These are phyloP conservation scores for Craterostigma plantagineum DNA, from an alignment of 257 asterid genomes.

Conservation along the genomic window DNA sequence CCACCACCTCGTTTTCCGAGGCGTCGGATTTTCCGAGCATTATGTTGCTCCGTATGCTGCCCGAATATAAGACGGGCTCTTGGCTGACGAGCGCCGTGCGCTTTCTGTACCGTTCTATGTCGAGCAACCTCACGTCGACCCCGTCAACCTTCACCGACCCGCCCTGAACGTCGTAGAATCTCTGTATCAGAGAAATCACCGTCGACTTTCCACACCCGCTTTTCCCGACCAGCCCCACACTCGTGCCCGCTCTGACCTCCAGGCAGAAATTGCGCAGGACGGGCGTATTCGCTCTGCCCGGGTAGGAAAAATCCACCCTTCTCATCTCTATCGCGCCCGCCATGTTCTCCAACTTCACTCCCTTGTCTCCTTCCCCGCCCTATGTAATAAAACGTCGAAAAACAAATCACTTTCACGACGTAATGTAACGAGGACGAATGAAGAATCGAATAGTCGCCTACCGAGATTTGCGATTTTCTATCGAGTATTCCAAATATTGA, in stretches of 20 bases:
- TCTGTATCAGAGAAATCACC: constrained; percentile 43
- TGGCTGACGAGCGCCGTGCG: constrained; percentile 75
- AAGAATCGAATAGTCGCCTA: too few species aligned
- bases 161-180: constrained; percentile 52
- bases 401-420: too few species aligned
- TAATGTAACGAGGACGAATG: too few species aligned
- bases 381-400: too few species aligned
- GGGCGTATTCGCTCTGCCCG: constrained; percentile 36
- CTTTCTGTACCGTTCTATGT: constrained; percentile 39
- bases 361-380: constrained; percentile 44
- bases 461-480: constrained; percentile 9
- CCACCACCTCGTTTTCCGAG: constrained; percentile 39
- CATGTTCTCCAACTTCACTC: constrained; percentile 29
- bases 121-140: constrained; percentile 38
- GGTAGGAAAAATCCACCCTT: constrained; percentile 53
- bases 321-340: constrained; percentile 39
- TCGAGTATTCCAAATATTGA: constrained; percentile 69
- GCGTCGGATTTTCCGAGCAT: constrained; percentile 33
- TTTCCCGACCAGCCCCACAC: constrained; percentile 75
- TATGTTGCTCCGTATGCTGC: constrained; percentile 51
- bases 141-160: constrained; percentile 62
- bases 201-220: constrained; percentile 92
- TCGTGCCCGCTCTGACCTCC: constrained; percentile 44
- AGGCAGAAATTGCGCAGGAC: constrained; percentile 53
- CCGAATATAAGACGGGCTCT: constrained; percentile 65